These are phyloP conservation scores for Taphrina wiesneri DNA, from an alignment of 1,139 yeast species.

Conservation along the genomic window DNA sequence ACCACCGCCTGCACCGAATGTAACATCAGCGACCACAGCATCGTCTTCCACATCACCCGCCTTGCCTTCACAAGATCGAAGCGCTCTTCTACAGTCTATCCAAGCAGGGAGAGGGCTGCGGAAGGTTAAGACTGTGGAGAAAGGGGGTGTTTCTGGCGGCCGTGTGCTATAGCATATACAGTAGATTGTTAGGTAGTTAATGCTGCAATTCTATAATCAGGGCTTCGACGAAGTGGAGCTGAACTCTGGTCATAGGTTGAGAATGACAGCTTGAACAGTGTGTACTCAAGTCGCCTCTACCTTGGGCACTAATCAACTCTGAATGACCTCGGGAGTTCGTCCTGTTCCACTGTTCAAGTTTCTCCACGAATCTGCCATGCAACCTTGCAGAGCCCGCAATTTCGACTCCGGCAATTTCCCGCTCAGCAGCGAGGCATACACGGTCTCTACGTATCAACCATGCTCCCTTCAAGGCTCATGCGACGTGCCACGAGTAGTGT, in stretches of 20 bases:
- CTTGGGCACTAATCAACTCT: no score
- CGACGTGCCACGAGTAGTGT: not conserved
- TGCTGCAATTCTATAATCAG: not conserved
- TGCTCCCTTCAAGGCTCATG: not conserved
- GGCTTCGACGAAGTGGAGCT: not conserved
- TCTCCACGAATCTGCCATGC: no score
- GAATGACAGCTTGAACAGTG: no score
- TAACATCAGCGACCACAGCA: not conserved
- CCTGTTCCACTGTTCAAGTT: no score
- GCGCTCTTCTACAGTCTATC: constrained; percentile 83
- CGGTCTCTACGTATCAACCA: not conserved
- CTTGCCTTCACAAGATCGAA: constrained; percentile 48
- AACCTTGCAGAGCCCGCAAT: not conserved
- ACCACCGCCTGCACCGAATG: constrained; percentile 36
- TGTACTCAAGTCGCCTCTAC: no score
- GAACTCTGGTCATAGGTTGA: no score
- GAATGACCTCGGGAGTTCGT: no score
- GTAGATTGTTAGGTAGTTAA: not conserved
- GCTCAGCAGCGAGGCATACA: not conserved
- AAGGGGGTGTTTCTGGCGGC: constrained; percentile 49
- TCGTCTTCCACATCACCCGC: not conserved
- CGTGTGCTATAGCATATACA: constrained; percentile 6
- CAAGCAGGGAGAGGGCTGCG: constrained; percentile 74
- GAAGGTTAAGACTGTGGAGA: constrained; percentile 72
- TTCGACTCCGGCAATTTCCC: not conserved